These are phyloP conservation scores for Trichophyton simii DNA, from an alignment of 2,329 filamentous ascomycete species.

Conservation along the genomic window DNA sequence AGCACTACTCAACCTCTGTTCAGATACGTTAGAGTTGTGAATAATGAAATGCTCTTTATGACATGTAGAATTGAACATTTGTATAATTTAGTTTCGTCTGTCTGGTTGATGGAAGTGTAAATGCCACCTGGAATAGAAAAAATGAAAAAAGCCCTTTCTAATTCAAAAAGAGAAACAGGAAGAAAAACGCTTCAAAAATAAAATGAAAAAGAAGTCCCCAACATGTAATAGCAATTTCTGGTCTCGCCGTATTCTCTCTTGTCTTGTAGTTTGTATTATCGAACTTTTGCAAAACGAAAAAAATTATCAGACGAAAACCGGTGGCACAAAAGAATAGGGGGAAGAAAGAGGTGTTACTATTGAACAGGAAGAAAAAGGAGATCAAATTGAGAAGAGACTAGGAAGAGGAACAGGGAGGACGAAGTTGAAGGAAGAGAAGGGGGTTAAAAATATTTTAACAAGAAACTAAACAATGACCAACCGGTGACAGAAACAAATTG, in stretches of 20 bases:
- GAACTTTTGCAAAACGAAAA: neutral
- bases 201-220: neutral
- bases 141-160: neutral
- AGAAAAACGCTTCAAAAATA: neutral
- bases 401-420: neutral
- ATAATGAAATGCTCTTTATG: neutral
- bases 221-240: constrained; percentile 4
- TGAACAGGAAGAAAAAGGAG: neutral
- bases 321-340: neutral
- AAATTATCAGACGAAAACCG: neutral
- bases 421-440: neutral
- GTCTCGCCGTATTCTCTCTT: constrained; percentile 3
- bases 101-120: neutral
- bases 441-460: neutral
- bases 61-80: neutral
- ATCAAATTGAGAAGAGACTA: neutral
- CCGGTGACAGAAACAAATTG: neutral
- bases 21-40: neutral
- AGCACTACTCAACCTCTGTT: neutral
- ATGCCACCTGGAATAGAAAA: neutral
- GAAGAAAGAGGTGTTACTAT: neutral
- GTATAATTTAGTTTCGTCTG: constrained; percentile 1
- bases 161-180: neutral
- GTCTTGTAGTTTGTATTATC: constrained; percentile 1
- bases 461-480: neutral